Percentiles rank a stretch among this genome's conserved stretches.
Evolutionary conservation across 257 asterid species (phyloP).

Genomic region (Solanum bukasovii): DNA sequence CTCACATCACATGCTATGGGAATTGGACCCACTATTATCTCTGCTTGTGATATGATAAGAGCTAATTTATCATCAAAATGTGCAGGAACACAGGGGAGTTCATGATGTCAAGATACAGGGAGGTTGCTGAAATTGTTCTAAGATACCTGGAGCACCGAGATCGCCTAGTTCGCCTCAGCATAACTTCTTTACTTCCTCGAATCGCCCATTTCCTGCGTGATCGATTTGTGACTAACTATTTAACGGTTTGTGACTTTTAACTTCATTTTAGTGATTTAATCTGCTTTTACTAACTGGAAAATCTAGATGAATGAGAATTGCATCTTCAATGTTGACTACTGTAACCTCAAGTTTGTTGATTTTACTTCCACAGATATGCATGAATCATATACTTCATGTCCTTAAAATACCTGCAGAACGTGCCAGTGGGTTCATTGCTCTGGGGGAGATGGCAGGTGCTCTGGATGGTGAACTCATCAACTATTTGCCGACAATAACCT

Average conservation of each 20-base stretch:
- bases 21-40: not conserved
- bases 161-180: conserved; percentile 98
- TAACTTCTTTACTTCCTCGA: conserved; percentile 95
- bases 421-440: conserved; percentile 96
- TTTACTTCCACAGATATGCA: conserved; percentile 68
- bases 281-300: not conserved
- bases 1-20: not conserved
- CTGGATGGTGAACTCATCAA: conserved; percentile 91
- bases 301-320: not conserved
- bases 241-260: conserved; percentile 43
- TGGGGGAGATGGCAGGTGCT: conserved; percentile 99
- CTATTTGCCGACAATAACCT: conserved; percentile 97
- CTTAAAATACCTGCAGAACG: conserved; percentile 96
- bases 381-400: conserved; percentile 97
- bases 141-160: conserved; percentile 95
- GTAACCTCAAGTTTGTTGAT: conserved; percentile 4
- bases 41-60: not conserved
- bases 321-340: conserved; percentile 4
- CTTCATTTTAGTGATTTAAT: conserved; percentile 4
- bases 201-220: conserved; percentile 98
- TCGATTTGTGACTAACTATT: conserved; percentile 93
- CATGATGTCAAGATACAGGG: conserved; percentile 99
- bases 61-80: conserved; percentile 7
- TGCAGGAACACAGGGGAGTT: conserved; percentile 97
- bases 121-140: conserved; percentile 96